Percentiles rank a stretch among this genome's conserved stretches.
phyloP scores from a whole-genome alignment of 495 filamentous ascomycete genomes.

The Apiosordaria backusii region DNA sequence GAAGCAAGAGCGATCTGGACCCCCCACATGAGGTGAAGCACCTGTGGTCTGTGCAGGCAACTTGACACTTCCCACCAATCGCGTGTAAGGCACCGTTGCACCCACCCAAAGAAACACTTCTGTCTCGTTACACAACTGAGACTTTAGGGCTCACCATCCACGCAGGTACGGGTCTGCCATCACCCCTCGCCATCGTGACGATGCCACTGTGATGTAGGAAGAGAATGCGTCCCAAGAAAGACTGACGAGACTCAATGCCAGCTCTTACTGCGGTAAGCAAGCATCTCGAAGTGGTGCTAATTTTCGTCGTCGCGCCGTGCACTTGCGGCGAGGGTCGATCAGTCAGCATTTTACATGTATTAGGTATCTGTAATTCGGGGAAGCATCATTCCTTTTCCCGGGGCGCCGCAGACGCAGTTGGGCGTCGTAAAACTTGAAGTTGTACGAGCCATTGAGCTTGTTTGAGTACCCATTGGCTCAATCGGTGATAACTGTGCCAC shows the following conservation, averaged over 20 bases:
- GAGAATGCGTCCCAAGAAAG: neutral
- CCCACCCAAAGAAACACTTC: conserved; percentile 1
- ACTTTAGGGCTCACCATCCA: neutral
- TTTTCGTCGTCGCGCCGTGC: neutral
- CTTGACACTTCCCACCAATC: neutral
- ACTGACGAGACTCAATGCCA: neutral
- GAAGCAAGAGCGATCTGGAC: neutral
- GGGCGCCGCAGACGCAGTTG: neutral
- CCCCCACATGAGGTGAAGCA: neutral
- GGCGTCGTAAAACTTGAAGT: too few species aligned
- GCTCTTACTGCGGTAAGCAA: too few species aligned
- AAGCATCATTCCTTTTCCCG: neutral
- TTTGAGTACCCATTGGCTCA: neutral
- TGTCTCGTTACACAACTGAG: neutral
- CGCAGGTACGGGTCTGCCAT: neutral
- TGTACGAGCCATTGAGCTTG: too few species aligned
- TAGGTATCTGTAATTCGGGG: neutral
- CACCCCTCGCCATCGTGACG: neutral
- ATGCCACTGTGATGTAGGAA: neutral
- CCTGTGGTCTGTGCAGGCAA: neutral
- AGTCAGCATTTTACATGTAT: neutral
- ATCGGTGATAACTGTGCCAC: neutral
- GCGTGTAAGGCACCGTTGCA: neutral
- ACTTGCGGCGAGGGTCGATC: neutral
- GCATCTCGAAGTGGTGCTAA: neutral